phyloP scores from a whole-genome alignment of 306 rosid species.

The Leucaena leucocephala region DNA sequence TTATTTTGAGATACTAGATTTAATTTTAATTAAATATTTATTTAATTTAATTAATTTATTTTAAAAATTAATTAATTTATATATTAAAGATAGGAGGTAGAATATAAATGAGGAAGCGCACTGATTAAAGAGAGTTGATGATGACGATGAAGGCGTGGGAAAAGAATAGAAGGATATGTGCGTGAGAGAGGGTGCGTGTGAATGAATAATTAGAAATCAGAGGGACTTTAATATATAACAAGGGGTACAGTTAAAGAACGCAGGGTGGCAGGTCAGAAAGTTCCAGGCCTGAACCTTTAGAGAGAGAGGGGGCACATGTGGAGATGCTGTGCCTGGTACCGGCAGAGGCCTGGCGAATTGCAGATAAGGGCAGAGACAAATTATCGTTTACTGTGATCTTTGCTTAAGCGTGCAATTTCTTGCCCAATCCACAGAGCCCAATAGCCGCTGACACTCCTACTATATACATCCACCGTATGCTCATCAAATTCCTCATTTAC shows the following conservation, averaged over 20 bases:
- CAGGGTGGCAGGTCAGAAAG: not conserved
- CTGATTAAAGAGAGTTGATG: not conserved
- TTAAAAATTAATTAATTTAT: too few relatives aligned
- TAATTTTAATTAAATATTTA: too few relatives aligned
- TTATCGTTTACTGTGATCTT: not conserved
- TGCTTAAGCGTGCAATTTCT: constrained; percentile 2
- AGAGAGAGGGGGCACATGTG: not conserved
- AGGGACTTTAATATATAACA: not conserved
- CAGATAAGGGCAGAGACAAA: not conserved
- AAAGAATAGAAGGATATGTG: not conserved
- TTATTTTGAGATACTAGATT: too few relatives aligned
- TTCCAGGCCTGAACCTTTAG: not conserved
- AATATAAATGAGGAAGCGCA: too few relatives aligned
- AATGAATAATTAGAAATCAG: not conserved
- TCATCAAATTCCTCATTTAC: too few relatives aligned
- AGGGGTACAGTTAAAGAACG: too few relatives aligned
- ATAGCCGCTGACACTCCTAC: not conserved
- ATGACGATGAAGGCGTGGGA: constrained; percentile 19
- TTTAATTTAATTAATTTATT: too few relatives aligned
- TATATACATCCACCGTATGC: not conserved
- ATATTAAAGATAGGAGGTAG: too few relatives aligned
- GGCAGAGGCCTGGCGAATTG: not conserved
- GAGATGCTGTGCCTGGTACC: constrained; percentile 12
- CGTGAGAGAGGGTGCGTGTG: constrained; percentile 13
- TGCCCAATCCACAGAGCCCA: not conserved